phyloP scores from a whole-genome alignment of 805 yeast genomes.

The Candida endomychidarum region DNA sequence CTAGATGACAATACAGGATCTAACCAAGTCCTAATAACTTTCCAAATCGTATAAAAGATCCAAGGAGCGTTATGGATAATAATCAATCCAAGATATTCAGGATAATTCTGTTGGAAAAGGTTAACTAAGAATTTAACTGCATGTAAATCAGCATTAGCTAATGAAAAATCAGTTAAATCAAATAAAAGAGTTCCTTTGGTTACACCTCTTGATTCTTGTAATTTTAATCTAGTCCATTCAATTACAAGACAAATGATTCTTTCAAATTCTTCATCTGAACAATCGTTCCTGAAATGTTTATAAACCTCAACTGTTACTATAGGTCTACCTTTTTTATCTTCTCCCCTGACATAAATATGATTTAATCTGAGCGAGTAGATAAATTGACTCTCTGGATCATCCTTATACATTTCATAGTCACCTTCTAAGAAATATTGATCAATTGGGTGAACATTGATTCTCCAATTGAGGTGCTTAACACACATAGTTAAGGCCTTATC shows the following conservation, averaged over 20 bases:
- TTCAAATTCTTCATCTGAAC: slow-evolving; percentile 65
- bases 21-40: slow-evolving; percentile 81
- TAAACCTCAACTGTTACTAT: slow-evolving; percentile 76
- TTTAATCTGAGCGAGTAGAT: slow-evolving; percentile 55
- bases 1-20: slow-evolving; percentile 93
- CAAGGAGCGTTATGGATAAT: slow-evolving; percentile 93
- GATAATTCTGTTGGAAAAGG: slow-evolving; percentile 91
- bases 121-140: slow-evolving; percentile 83
- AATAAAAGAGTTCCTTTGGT: slow-evolving; percentile 68
- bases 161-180: slow-evolving; percentile 77
- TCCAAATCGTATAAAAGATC: slow-evolving; percentile 93
- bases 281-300: slow-evolving; percentile 52
- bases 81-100: slow-evolving; percentile 81
- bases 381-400: slow-evolving; percentile 38
- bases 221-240: slow-evolving; percentile 70
- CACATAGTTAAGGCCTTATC: slow-evolving; percentile 68
- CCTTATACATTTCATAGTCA: slow-evolving; percentile 56
- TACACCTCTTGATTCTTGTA: slow-evolving; percentile 57
- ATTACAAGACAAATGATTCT: slow-evolving; percentile 68
- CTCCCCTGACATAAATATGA: slow-evolving; percentile 72
- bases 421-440: slow-evolving; percentile 64
- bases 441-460: slow-evolving; percentile 56
- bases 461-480: slow-evolving; percentile 69
- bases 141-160: slow-evolving; percentile 85
- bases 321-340: slow-evolving; percentile 71